Evolutionary conservation across 345 rosid genomes (phyloP).

Genomic region (Syzygium oleosum): DNA sequence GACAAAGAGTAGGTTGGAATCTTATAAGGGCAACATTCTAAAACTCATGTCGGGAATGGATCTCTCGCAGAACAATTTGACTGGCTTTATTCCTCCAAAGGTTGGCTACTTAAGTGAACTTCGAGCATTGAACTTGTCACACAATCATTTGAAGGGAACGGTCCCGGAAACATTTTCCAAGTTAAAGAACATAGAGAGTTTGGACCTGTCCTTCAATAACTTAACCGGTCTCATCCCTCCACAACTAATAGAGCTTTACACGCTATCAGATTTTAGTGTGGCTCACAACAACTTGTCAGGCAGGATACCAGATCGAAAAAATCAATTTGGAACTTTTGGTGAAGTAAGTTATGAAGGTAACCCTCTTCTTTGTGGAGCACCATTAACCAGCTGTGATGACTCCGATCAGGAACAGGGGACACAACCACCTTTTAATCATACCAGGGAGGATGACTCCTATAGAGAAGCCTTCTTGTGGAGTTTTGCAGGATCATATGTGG

Average conservation of each 20-base stretch:
- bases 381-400: background rate
- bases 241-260: background rate
- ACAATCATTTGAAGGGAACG: background rate
- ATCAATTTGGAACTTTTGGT: background rate
- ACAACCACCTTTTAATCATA: background rate
- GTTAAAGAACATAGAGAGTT: background rate
- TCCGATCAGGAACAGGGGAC: background rate
- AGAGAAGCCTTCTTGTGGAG: background rate
- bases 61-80: background rate
- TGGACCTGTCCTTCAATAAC: background rate
- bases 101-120: background rate
- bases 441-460: background rate
- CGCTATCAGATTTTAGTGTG: background rate
- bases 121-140: background rate
- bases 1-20: background rate
- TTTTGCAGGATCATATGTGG: background rate
- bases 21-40: background rate
- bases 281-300: conserved; percentile 19
- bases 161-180: background rate
- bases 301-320: background rate
- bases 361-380: background rate
- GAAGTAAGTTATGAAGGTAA: background rate
- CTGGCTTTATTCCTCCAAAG: background rate
- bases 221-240: background rate
- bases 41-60: background rate